phyloP scores from a whole-genome alignment of 768 basidiomycete genomes.

The Cytidiella melzeri region DNA sequence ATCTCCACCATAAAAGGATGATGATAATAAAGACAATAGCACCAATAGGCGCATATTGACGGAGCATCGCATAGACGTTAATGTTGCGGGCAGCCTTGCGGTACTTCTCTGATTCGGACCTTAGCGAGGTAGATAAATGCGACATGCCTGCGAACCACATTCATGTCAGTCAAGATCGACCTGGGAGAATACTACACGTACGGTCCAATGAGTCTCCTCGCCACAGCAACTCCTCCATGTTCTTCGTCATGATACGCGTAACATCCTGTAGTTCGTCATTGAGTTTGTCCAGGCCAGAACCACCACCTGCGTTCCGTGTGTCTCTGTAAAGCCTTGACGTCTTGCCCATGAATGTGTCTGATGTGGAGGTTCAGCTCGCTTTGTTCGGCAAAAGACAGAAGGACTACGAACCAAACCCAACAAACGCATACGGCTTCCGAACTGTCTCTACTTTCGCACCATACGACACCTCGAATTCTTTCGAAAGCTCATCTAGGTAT shows the following conservation, averaged over 20 bases:
- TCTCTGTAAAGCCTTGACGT: constrained; percentile 94
- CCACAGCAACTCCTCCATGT: constrained; percentile 99
- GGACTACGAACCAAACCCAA: constrained; percentile 80
- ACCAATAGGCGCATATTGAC: constrained; percentile 92
- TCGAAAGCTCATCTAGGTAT: constrained; percentile 93
- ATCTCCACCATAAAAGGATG: constrained; percentile 74
- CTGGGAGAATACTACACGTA: constrained; percentile 47
- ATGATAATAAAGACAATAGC: constrained; percentile 77
- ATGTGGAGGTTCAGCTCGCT: constrained; percentile 1
- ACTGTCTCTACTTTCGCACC: constrained; percentile 89
- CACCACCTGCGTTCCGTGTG: constrained; percentile 74
- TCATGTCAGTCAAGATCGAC: neutral
- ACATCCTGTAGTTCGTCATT: constrained; percentile 98
- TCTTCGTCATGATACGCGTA: constrained; percentile 99
- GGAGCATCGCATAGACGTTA: constrained; percentile 87
- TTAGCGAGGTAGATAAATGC: constrained; percentile 86
- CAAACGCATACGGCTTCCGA: constrained; percentile 97
- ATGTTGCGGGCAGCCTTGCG: constrained; percentile 92
- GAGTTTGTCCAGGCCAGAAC: constrained; percentile 72
- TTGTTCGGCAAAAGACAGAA: neutral
- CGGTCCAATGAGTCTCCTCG: constrained; percentile 95
- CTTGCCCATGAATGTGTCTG: constrained; percentile 99
- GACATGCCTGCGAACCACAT: constrained; percentile 72
- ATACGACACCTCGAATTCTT: constrained; percentile 91
- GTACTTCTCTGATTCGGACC: constrained; percentile 97